Conservation (phyloP, 805 yeast genomes). For the Cyberlindnera lachancei region DNA sequence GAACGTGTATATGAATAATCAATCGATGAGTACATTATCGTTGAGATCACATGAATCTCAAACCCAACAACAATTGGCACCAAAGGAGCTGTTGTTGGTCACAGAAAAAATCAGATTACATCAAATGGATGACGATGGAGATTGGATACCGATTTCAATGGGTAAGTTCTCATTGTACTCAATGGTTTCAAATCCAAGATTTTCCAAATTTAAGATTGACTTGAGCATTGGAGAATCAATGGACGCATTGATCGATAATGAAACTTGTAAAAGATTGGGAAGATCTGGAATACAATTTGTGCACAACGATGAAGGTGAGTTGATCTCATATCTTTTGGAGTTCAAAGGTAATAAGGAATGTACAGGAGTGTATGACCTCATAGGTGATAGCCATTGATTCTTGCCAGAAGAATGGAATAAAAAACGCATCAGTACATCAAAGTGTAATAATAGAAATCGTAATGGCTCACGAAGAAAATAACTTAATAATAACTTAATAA, state of each 20-base stretch:
- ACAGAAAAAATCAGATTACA: slow-evolving; percentile 19
- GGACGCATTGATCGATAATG: slow-evolving; percentile 11
- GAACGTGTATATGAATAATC: not conserved
- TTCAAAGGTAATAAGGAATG: slow-evolving; percentile 17
- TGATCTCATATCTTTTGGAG: slow-evolving; percentile 16
- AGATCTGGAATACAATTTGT: slow-evolving; percentile 17
- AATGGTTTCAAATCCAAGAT: slow-evolving; percentile 15
- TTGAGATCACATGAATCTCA: not conserved
- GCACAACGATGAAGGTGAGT: slow-evolving; percentile 15
- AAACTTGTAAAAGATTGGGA: slow-evolving; percentile 15
- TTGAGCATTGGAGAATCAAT: slow-evolving; percentile 4
- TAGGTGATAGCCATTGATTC: slow-evolving; percentile 3
- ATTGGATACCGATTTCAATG: slow-evolving; percentile 22
- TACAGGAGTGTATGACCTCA: slow-evolving; percentile 14
- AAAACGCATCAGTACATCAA: not conserved
- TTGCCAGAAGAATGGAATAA: too few relatives aligned
- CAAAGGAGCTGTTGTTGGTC: slow-evolving; percentile 9
- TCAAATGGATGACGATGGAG: slow-evolving; percentile 16
- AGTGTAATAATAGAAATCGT: not conserved
- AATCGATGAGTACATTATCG: slow-evolving; percentile 1
- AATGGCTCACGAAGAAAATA: too few relatives aligned
- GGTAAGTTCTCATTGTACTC: slow-evolving; percentile 17
- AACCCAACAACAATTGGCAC: too few relatives aligned
- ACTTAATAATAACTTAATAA: too few relatives aligned
- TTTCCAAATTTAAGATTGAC: slow-evolving; percentile 12